Percentiles rank a stretch among this genome's conserved stretches.
Conservation (phyloP, 352 stramenopile species). For the Pythium vanterpoolii region DNA sequence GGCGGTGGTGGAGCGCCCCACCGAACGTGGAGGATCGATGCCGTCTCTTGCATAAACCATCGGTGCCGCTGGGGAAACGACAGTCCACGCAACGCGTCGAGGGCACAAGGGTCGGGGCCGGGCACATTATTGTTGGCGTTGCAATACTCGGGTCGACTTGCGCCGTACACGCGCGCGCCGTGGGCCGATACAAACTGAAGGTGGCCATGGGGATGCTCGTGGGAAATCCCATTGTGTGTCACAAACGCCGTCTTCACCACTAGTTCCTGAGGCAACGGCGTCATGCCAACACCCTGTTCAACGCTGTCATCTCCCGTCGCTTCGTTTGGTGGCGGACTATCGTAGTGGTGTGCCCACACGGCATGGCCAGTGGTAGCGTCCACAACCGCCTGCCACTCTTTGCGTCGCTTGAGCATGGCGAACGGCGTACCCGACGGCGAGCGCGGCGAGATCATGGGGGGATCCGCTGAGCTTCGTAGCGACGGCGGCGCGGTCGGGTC, state of each 20-base stretch:
- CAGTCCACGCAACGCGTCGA: conserved; percentile 34
- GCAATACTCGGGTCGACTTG: conserved; percentile 15
- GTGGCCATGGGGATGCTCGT: conserved; percentile 21
- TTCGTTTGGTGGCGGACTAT: no score
- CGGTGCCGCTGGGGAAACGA: conserved; percentile 53
- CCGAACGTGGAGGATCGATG: conserved; percentile 34
- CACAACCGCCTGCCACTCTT: conserved; percentile 38
- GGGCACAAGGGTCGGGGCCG: conserved; percentile 26
- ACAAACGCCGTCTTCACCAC: conserved; percentile 40
- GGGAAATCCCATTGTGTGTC: conserved; percentile 22
- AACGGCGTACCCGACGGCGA: conserved; percentile 17
- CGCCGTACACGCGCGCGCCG: conserved; percentile 31
- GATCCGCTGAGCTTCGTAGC: not conserved
- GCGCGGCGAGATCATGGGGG: not conserved
- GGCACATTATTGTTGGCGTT: conserved; percentile 15
- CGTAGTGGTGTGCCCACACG: conserved; percentile 30
- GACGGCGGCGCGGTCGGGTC: conserved; percentile 2
- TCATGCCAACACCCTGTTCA: not conserved
- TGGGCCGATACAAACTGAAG: conserved; percentile 28
- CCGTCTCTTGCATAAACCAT: conserved; percentile 56
- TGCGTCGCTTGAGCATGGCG: conserved; percentile 27
- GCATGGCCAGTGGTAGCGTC: conserved; percentile 24
- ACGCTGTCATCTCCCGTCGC: not conserved
- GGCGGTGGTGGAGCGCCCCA: conserved; percentile 27
- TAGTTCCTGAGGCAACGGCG: conserved; percentile 23